Base-by-base conservation (phyloP, 257 asterid genomes). In the Fraxinus anomala region DNA sequence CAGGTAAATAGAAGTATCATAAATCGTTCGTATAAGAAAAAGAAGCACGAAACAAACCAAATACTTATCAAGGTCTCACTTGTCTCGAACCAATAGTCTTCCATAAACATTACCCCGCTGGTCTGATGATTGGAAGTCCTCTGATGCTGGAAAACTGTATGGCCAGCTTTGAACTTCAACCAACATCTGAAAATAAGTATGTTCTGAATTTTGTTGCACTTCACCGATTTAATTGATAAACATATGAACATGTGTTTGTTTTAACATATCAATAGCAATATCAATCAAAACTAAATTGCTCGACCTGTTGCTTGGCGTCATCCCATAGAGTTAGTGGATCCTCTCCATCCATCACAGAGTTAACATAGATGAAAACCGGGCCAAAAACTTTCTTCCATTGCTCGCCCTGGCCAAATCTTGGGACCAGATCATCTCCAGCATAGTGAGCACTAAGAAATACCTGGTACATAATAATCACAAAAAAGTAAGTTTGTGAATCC, bases 321-420 rank as follows among this genome's bases (percentile, higher is more conserved):
- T 84, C 88, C 96, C 97, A 93, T 16, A 92, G 87, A 1, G 86
- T 66, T 74, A 86, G 72, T 0, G 91, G 92, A 71, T 87, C 88
- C 13, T 84, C 87, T 70, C 83, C 90, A 10, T 63, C 68, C 68
- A 28, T 66, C 13, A 70, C 86, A 73, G 88, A 76, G 81, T 93
- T 93, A 23, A 93, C 83, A 82, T 93, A 93, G 40, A 92, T 68
- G 80, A 92, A 90, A 77, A 92, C 89, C 0, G 98, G 98, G n/a
- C 98, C 98, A 73, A 92, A 91, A 16, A 88, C 95, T 49, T 91
- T 93, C 84, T 89, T 93, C 98, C 98, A 93, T 31, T 88, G 78
- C 83, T 92, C 96, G 1, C 94, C 92, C 81, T 88, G 88, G 59
- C 70, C 88, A 79, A 92, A 89, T 75, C 83, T 89, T 5, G 92